These are phyloP conservation scores for Amphirosellinia nigrospora DNA, from an alignment of 495 filamentous ascomycete genomes.

Conservation along the genomic window DNA sequence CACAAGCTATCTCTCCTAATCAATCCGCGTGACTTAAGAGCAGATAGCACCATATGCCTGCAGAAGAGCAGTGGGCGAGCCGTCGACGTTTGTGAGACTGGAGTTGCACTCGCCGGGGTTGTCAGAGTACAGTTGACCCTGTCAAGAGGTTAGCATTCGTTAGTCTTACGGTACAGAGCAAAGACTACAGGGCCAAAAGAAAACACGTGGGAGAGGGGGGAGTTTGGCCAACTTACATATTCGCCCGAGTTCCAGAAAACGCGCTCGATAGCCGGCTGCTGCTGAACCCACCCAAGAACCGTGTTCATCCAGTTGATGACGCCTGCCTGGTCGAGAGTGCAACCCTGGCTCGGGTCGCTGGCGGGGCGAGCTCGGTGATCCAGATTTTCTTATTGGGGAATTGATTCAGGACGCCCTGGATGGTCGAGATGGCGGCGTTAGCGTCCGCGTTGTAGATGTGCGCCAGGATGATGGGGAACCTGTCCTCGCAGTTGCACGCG, in stretches of 20 bases:
- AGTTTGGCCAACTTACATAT: background rate
- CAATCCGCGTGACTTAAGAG: background rate
- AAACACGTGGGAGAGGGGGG: background rate
- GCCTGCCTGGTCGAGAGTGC: background rate
- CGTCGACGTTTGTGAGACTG: background rate
- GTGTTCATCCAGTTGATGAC: slow-evolving; percentile 2
- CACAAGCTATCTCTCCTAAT: background rate
- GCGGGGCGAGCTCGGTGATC: background rate
- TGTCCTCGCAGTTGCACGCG: background rate
- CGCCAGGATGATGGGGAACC: slow-evolving; percentile 1
- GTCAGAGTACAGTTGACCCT: background rate
- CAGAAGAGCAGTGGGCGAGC: background rate
- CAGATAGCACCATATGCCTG: background rate
- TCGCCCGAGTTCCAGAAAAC: slow-evolving; percentile 3
- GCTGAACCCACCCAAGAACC: background rate
- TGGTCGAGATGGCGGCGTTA: background rate
- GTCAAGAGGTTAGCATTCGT: background rate
- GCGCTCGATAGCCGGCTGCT: background rate
- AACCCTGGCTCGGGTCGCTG: background rate
- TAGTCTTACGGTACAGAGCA: background rate
- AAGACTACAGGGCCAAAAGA: background rate
- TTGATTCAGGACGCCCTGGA: background rate
- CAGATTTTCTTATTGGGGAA: background rate
- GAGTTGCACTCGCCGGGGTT: background rate
- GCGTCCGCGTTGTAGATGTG: background rate